Base-by-base conservation (phyloP, 129 eudicot species). In the Lactuca sativa region DNA sequence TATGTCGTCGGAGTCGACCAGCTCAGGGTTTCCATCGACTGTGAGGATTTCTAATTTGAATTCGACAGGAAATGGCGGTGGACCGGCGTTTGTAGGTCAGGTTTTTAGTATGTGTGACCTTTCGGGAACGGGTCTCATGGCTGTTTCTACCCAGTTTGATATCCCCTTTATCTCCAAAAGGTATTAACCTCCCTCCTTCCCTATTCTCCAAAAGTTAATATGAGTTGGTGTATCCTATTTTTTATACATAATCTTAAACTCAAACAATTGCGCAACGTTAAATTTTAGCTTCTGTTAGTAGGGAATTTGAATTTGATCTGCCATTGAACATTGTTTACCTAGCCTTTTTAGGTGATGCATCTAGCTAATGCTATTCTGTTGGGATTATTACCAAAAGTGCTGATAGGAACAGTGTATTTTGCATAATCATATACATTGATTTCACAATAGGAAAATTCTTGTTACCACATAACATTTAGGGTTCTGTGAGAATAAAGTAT, bases 71-170 rank as follows among this genome's bases (percentile, higher is more conserved):
- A 77, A 78, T 47, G 80, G 83, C n/a, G 90, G 87, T 64, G 95
- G 96, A 10, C 97, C 97, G 54, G 97, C 97, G 2, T 92, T 92
- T 86, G 96, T 86, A 30, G 97, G 97, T 9, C 96, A 86, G 86
- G 97, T 92, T 41, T 92, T 92, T 75, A 86, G 91, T 76, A 88
- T 92, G 97, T 88, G 96, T 72, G 97, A 92, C 77, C 82, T 88
- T 63, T 84, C 96, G 13, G 95, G 97, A 12, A 86, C 96, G 15
- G 91, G 96, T 71, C 88, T 92, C 12, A 88, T 92, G 91, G 96
- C 96, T 41, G 96, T 88, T 15, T 86, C 96, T 8, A 82, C 95
- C 17, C 95, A 92, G 37, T 86, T 88, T 56, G 89, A 92, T 36
- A 80, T 92, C n/a, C 96, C 98, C 49, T 89, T 88, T 59, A 48